Conservation (phyloP, 2,329 filamentous ascomycete species). For the Dothideomycetes sp. region DNA sequence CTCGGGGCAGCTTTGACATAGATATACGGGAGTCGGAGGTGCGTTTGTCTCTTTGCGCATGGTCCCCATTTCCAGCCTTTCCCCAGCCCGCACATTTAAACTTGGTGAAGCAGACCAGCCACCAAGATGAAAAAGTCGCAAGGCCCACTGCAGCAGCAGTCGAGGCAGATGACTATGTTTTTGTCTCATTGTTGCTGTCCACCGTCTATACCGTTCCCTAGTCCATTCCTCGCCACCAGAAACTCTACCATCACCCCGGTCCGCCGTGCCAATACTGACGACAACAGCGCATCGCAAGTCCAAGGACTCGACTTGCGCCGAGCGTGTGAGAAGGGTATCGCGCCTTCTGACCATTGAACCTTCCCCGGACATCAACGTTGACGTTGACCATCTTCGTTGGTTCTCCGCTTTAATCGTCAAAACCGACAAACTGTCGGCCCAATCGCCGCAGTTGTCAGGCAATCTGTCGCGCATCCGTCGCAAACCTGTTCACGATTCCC, state of each 20-base stretch:
- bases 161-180: background rate
- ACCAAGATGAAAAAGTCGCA: background rate
- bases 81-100: background rate
- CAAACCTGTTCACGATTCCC: conserved; percentile 28
- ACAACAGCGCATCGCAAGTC: too few relatives aligned
- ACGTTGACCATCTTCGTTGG: background rate
- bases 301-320: background rate
- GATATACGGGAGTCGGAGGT: background rate
- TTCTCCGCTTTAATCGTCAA: too few relatives aligned
- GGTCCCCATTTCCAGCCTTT: background rate
- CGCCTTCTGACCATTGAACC: background rate
- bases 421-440: conserved; percentile 7
- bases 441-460: conserved; percentile 5
- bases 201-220: background rate
- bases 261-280: background rate
- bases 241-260: too few relatives aligned
- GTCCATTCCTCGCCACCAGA: background rate
- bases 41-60: background rate
- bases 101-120: background rate
- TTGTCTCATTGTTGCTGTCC: background rate
- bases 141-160: background rate
- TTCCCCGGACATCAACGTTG: too few relatives aligned
- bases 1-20: background rate
- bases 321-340: background rate
- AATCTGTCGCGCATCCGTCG: conserved; percentile 9